Conservation (phyloP, 345 rosid genomes). For the Hypericum perforatum region DNA sequence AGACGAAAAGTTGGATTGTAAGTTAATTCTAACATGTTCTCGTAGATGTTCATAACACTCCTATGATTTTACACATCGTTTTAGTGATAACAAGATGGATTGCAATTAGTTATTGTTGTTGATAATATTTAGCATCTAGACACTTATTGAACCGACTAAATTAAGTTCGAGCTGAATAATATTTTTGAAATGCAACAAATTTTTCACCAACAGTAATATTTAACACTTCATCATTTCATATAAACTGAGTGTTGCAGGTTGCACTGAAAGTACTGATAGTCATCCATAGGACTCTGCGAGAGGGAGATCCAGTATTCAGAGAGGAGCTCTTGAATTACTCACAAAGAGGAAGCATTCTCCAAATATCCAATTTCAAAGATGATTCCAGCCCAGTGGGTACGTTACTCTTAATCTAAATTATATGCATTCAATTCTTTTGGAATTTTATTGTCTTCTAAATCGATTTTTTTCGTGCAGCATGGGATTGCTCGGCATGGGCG, state of each 20-base stretch:
- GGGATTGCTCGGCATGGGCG: slow-evolving; percentile 98
- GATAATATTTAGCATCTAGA: too few species aligned
- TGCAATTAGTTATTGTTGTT: too few species aligned
- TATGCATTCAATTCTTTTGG: background rate
- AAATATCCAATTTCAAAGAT: slow-evolving; percentile 89
- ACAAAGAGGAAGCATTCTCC: slow-evolving; percentile 66
- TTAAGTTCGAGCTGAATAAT: too few species aligned
- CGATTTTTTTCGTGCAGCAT: slow-evolving; percentile 39
- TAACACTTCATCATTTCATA: background rate
- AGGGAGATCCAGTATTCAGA: slow-evolving; percentile 87
- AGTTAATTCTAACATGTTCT: slow-evolving; percentile 8
- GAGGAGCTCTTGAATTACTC: slow-evolving; percentile 79
- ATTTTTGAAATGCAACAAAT: too few species aligned
- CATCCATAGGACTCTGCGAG: slow-evolving; percentile 91
- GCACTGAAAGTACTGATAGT: slow-evolving; percentile 86
- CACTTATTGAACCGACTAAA: too few species aligned
- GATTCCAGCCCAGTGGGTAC: slow-evolving; percentile 84
- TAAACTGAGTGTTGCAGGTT: slow-evolving; percentile 34
- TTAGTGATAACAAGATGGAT: too few species aligned
- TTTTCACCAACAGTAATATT: background rate
- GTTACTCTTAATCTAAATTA: background rate
- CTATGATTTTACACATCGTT: too few species aligned
- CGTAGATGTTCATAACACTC: too few species aligned
- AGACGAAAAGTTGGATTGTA: slow-evolving; percentile 86
- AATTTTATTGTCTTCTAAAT: slow-evolving; percentile 1